phyloP scores from a whole-genome alignment of 1,284 basidiomycete species.

The Stygiomarasmius scandens region DNA sequence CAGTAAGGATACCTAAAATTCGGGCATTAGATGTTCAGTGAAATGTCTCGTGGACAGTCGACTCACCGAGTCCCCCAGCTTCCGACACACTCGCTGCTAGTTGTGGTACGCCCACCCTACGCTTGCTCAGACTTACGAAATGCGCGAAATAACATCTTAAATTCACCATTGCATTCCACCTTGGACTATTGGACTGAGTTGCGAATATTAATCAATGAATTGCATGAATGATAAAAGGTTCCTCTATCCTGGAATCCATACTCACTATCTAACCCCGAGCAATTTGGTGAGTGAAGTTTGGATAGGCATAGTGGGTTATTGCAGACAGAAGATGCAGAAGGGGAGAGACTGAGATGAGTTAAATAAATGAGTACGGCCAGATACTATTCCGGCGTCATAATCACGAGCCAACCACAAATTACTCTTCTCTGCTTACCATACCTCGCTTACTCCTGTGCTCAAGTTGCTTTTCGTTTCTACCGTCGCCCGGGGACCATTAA shows the following conservation, averaged over 20 bases:
- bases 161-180: slow-evolving; percentile 87
- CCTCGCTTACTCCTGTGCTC: too few relatives aligned
- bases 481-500: too few relatives aligned
- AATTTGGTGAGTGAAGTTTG: slow-evolving; percentile 55
- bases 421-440: too few relatives aligned
- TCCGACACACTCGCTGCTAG: slow-evolving; percentile 84
- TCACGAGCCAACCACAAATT: too few relatives aligned
- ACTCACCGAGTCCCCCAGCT: slow-evolving; percentile 53
- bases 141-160: background rate
- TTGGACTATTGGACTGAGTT: slow-evolving; percentile 68
- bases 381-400: too few relatives aligned
- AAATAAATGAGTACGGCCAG: background rate
- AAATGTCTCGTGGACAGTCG: background rate
- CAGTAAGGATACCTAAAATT: slow-evolving; percentile 75
- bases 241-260: too few relatives aligned
- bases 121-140: too few relatives aligned
- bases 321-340: background rate
- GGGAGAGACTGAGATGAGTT: background rate
- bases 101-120: slow-evolving; percentile 75
- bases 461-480: too few relatives aligned
- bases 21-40: slow-evolving; percentile 5
- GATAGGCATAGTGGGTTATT: slow-evolving; percentile 37
- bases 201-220: too few relatives aligned
- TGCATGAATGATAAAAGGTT: too few relatives aligned
- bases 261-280: slow-evolving; percentile 58